A percentile compares a stretch with the other conserved stretches of the same genome.
phyloP scores from a whole-genome alignment of 2,329 filamentous ascomycete genomes.

The Scedosporium dehoogii region DNA sequence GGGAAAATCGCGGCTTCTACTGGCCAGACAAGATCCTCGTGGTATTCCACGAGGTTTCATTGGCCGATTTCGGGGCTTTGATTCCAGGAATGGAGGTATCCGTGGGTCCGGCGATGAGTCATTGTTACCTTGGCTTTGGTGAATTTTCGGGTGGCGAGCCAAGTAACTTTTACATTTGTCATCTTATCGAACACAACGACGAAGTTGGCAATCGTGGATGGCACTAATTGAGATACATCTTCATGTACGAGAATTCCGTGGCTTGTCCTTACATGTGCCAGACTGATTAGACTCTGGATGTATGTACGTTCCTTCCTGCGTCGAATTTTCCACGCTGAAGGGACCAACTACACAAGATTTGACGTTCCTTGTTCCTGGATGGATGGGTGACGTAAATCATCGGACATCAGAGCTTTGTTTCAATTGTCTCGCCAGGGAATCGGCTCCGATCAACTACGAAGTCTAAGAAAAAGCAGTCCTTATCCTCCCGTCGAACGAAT shows the following conservation, averaged over 20 bases:
- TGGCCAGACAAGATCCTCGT: neutral
- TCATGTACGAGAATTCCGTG: neutral
- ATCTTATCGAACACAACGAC: neutral
- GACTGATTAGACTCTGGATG: neutral
- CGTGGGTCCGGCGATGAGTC: neutral
- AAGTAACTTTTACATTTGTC: neutral
- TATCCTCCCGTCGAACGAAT: neutral
- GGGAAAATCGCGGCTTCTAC: neutral
- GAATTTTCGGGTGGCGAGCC: neutral
- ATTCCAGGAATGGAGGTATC: neutral
- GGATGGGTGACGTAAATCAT: neutral
- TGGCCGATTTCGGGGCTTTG: neutral
- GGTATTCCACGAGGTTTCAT: neutral
- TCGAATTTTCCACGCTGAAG: neutral
- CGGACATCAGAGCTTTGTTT: neutral
- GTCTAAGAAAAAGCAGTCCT: neutral
- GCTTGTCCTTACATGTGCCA: neutral
- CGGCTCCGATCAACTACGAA: neutral
- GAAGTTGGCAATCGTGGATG: neutral
- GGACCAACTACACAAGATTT: neutral
- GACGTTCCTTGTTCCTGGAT: neutral
- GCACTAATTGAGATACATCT: neutral
- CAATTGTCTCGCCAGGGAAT: neutral
- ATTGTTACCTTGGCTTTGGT: neutral
- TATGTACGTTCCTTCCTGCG: neutral